These are phyloP conservation scores for Lentinula edodes DNA, from an alignment of 768 basidiomycete genomes.

Conservation along the genomic window DNA sequence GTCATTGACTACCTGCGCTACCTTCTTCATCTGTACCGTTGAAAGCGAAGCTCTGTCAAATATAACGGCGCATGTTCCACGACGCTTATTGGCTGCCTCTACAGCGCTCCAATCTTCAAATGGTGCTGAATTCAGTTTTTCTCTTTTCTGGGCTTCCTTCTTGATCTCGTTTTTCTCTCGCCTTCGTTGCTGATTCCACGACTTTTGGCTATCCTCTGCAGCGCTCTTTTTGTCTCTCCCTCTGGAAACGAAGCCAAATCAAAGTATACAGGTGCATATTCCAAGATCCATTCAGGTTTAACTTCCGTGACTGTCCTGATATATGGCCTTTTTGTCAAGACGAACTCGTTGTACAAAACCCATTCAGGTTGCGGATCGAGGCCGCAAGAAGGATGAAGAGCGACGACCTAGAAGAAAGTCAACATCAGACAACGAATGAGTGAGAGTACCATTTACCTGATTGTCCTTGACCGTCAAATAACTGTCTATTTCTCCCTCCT, in stretches of 20 bases:
- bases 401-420: conserved; percentile 44
- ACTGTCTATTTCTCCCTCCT: conserved; percentile 90
- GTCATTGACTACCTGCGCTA: too few relatives aligned
- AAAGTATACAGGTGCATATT: conserved; percentile 62
- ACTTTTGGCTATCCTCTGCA: conserved; percentile 47
- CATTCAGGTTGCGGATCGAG: conserved; percentile 85
- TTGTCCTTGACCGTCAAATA: conserved; percentile 95
- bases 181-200: not conserved
- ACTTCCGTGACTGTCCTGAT: conserved; percentile 91
- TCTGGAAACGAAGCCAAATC: conserved; percentile 60
- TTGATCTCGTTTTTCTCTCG: conserved; percentile 5
- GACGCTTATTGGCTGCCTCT: too few relatives aligned
- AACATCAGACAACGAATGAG: not conserved
- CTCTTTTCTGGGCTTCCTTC: conserved; percentile 6
- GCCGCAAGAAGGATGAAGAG: conserved; percentile 83
- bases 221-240: conserved; percentile 64
- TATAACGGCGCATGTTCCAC: too few relatives aligned
- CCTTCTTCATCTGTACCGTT: too few relatives aligned
- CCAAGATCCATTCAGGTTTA: conserved; percentile 80
- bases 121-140: too few relatives aligned
- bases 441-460: conserved; percentile 46
- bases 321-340: conserved; percentile 81
- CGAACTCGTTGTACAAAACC: conserved; percentile 94
- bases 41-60: too few relatives aligned
- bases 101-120: too few relatives aligned